These are phyloP conservation scores for Meyerozyma elateridarum DNA, from an alignment of 1,139 yeast species.

Conservation along the genomic window DNA sequence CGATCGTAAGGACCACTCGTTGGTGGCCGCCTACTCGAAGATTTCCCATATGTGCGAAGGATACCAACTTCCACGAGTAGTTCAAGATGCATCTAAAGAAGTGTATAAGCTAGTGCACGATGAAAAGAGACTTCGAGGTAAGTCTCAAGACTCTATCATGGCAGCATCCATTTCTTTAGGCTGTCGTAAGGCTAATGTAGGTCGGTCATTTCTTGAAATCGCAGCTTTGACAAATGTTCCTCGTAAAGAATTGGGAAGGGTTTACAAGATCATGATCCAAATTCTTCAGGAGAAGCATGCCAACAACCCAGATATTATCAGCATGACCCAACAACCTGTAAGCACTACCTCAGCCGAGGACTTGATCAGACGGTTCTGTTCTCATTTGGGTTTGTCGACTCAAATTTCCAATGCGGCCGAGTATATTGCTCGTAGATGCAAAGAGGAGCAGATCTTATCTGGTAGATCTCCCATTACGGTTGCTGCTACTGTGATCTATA, in stretches of 20 bases:
- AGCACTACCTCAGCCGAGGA: constrained; percentile 77
- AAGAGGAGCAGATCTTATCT: constrained; percentile 89
- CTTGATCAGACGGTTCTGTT: constrained; percentile 91
- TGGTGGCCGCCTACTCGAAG: constrained; percentile 85
- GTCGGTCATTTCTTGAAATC: constrained; percentile 92
- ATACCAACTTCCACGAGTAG: constrained; percentile 87
- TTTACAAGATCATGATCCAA: constrained; percentile 75
- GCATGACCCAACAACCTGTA: constrained; percentile 55
- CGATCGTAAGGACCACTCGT: constrained; percentile 81
- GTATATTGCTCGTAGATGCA: constrained; percentile 81
- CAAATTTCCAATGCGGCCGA: constrained; percentile 93
- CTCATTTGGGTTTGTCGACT: constrained; percentile 82
- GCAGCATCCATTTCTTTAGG: constrained; percentile 96
- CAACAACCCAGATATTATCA: constrained; percentile 46
- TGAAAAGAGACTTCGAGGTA: constrained; percentile 81
- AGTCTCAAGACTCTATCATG: constrained; percentile 90
- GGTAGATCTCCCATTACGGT: constrained; percentile 97
- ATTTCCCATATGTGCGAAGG: constrained; percentile 97
- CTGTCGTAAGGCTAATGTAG: constrained; percentile 90
- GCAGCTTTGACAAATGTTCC: constrained; percentile 95
- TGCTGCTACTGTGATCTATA: constrained; percentile 95
- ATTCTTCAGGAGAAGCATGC: constrained; percentile 66
- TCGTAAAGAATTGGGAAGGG: constrained; percentile 87
- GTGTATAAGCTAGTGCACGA: constrained; percentile 91
- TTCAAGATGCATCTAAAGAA: constrained; percentile 96